Evolutionary conservation across 2,329 filamentous ascomycete genomes (phyloP), one percentile per base, ranked within the genome.

Genomic region (Cadophora sp.): DNA sequence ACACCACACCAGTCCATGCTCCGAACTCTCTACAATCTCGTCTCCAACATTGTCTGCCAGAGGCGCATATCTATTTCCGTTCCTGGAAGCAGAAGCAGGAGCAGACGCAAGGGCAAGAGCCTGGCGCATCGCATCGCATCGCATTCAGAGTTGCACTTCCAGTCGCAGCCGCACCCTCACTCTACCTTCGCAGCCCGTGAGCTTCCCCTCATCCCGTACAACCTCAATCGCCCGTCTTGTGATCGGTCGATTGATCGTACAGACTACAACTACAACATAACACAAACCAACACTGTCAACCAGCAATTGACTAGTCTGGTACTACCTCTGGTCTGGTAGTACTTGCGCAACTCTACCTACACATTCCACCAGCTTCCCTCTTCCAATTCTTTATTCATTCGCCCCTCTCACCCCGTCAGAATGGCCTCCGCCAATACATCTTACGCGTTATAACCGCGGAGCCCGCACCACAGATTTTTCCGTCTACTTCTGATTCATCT

Each of bases 141-240:
- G 4, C 47, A 50, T 50, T 20, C 22, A 51, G 24, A 24, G 20
- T 27, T 9, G 18, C 30, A 39, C 3, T 13, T 30, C 18, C 30
- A 11, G 45, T 33, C 18, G 53, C n/a, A 30, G 27, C 6, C 27
- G 27, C 27, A 30, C 27, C 27, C 3, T 30, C 27, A 30, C 27
- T 30, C 27, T 30, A 3, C 27, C 27, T 30, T 30, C 27, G 36
- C 39, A 41, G 53, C 36, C 36, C 53, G 53, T 58, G 53, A 58
- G 36, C 33, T 58, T 41, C 53, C 53, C 53, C 53, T 58, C 53
- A 39, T 58, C n/a, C 53, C 14, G 53, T 58, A 33, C 33, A 13
- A 58, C 53, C 18, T 58, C n/a, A 14, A 20, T 1, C 11, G 8
- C 1, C n/a, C 18, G 36, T 58, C 53, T 58, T 58, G 53, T 58